phyloP scores from a whole-genome alignment of 2,329 filamentous ascomycete genomes.

The Phialemonium atrogriseum region DNA sequence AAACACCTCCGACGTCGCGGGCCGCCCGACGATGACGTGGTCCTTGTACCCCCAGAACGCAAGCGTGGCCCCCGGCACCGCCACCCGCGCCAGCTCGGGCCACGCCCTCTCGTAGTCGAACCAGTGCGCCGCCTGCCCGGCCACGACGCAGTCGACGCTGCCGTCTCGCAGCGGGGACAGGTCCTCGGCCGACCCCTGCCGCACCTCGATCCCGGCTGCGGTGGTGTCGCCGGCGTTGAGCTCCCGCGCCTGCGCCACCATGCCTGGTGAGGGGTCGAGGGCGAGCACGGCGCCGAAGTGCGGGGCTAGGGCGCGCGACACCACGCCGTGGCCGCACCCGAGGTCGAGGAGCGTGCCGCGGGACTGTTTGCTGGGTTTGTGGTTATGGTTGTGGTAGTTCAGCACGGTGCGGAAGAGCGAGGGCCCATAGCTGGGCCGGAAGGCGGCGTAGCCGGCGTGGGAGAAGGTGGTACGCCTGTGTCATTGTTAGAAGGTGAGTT shows the following conservation, averaged over 20 bases:
- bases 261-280: constrained; percentile 48
- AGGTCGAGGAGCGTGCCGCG: constrained; percentile 41
- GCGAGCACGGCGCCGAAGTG: constrained; percentile 43
- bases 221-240: constrained; percentile 23
- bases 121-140: constrained; percentile 57
- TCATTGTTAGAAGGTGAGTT: constrained; percentile 9
- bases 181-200: constrained; percentile 43
- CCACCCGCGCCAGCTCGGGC: constrained; percentile 44
- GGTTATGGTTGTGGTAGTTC: constrained; percentile 36
- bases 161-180: constrained; percentile 38
- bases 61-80: constrained; percentile 48
- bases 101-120: constrained; percentile 51
- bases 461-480: constrained; percentile 47
- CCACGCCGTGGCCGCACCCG: constrained; percentile 55
- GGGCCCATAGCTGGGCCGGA: constrained; percentile 50
- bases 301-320: constrained; percentile 44
- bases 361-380: constrained; percentile 14
- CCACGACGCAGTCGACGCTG: constrained; percentile 42
- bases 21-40: constrained; percentile 47
- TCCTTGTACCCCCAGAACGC: constrained; percentile 62
- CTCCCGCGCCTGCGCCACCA: constrained; percentile 42
- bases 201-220: constrained; percentile 37
- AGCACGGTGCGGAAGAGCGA: constrained; percentile 46
- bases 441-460: constrained; percentile 48
- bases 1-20: constrained; percentile 43